Evolutionary conservation across 352 stramenopile genomes (phyloP).

Genomic region (Pythium volutum): DNA sequence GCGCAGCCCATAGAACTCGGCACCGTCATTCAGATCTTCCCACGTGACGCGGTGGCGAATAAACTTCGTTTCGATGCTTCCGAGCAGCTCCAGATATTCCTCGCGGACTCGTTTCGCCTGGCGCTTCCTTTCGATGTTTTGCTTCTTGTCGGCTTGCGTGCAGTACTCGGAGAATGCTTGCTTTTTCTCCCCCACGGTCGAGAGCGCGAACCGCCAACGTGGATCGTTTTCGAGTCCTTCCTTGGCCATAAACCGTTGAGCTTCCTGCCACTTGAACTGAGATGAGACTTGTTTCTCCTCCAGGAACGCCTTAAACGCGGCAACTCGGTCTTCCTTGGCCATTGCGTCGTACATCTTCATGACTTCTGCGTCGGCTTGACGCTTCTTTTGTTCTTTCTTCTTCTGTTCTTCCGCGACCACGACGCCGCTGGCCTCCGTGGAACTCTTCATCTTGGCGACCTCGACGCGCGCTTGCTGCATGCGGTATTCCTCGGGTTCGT

Average conservation of each 20-base stretch:
- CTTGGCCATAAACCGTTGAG: slow-evolving; percentile 55
- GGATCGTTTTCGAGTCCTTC: slow-evolving; percentile 55
- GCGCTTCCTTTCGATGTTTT: slow-evolving; percentile 62
- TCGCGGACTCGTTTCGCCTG: slow-evolving; percentile 72
- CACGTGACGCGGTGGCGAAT: slow-evolving; percentile 29
- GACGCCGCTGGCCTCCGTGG: slow-evolving; percentile 17
- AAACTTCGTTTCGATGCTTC: slow-evolving; percentile 38
- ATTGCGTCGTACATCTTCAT: slow-evolving; percentile 45
- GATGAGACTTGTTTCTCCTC: slow-evolving; percentile 63
- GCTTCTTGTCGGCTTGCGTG: slow-evolving; percentile 64
- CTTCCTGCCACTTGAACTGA: slow-evolving; percentile 74
- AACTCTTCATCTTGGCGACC: slow-evolving; percentile 62
- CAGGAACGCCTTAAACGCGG: slow-evolving; percentile 70
- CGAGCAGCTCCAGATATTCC: slow-evolving; percentile 72
- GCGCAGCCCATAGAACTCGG: slow-evolving; percentile 52
- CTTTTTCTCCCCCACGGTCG: slow-evolving; percentile 77
- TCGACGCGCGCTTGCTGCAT: slow-evolving; percentile 72
- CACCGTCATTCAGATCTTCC: slow-evolving; percentile 46
- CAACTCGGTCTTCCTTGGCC: slow-evolving; percentile 47
- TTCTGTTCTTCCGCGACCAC: slow-evolving; percentile 27
- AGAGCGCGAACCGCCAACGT: slow-evolving; percentile 62
- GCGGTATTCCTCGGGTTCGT: slow-evolving; percentile 70
- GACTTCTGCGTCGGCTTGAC: slow-evolving; percentile 41
- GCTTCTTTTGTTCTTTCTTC: slow-evolving; percentile 40
- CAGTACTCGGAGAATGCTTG: slow-evolving; percentile 83